Percentiles rank a stretch among this genome's conserved stretches.
phyloP scores from a whole-genome alignment of 768 basidiomycete species.

The Fibroporia radiculosa region DNA sequence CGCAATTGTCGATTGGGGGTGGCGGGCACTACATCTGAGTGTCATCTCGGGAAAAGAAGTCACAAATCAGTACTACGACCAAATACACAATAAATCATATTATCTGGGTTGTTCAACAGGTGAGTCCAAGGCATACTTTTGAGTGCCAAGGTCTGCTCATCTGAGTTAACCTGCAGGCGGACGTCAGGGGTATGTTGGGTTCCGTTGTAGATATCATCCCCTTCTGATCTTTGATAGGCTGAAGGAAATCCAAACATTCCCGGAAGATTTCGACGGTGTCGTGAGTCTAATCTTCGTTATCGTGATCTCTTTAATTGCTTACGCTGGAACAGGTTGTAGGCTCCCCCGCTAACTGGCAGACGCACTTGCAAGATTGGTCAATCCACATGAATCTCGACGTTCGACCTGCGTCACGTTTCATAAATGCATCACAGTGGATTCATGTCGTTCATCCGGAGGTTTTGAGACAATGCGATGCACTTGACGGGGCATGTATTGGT shows the following conservation, averaged over 20 bases:
- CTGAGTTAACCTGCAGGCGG: constrained; percentile 12
- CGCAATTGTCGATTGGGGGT: constrained; percentile 23
- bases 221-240: constrained; percentile 8
- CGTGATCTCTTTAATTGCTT: neutral
- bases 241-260: constrained; percentile 21
- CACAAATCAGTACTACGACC: constrained; percentile 20
- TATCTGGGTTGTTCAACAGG: constrained; percentile 25
- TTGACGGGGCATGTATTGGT: constrained; percentile 20
- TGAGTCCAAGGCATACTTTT: neutral
- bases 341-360: constrained; percentile 23
- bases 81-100: constrained; percentile 18
- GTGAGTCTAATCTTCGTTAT: constrained; percentile 10
- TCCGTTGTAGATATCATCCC: neutral
- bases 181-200: constrained; percentile 19
- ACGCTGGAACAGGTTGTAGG: constrained; percentile 19
- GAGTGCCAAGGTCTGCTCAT: neutral
- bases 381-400: constrained; percentile 18
- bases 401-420: constrained; percentile 18
- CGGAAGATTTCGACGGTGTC: constrained; percentile 26
- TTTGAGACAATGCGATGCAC: constrained; percentile 23
- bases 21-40: constrained; percentile 21
- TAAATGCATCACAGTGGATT: constrained; percentile 18
- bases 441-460: constrained; percentile 23
- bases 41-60: constrained; percentile 22
- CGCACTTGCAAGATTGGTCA: constrained; percentile 17